Evolutionary conservation across 805 yeast genomes (phyloP), one percentile per base, ranked within the genome.

Genomic region (Cyberlindnera mycetangii): DNA sequence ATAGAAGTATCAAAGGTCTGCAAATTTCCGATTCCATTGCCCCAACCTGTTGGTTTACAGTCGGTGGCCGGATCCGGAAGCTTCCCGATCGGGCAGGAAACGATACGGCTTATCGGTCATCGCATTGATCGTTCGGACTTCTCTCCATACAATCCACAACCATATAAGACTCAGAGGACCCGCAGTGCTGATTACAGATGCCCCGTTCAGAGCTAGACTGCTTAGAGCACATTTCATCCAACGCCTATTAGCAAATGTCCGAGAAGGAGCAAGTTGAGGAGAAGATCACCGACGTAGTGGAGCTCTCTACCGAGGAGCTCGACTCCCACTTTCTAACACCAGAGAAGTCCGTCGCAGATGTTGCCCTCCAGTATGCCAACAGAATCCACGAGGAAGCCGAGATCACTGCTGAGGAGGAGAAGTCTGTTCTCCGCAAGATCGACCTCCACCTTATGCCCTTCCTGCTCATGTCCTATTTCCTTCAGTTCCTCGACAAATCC

Each of bases 401-500:
- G 25, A 35, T 35, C 28, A 37, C 45, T 4, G 37, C 41, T n/a
- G 45, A 42, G 21, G 45, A 42, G 27, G 45, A 42, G 32, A 42
- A 32, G 37, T 11, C 16, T 12, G 48, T 41, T 8, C 21, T 37
- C 6, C 47, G 59, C 27, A 57, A 55, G 45, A 52, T 55, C 32
- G 61, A 55, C 42, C 52, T 14, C 20, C 49, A 39, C 45, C 49
- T 46, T 41, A 51, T 44, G 55, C 80, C 83, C 1, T 41, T 78
- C 41, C 62, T 79, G 62, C 70, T 75, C 50, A 41, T 70, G 21
- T 55, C 74, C 11, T 74, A 75, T 56, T 67, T 73, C 15, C 59
- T 71, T 16, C 83, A 78, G 60, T 74, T 68, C 49, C 71, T 78
- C 76, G 86, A 80, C 62, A 80, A 80, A 53, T 59, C 63, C 11